phyloP scores from a whole-genome alignment of 2,329 filamentous ascomycete genomes.

The Nigrograna mackinnonii region DNA sequence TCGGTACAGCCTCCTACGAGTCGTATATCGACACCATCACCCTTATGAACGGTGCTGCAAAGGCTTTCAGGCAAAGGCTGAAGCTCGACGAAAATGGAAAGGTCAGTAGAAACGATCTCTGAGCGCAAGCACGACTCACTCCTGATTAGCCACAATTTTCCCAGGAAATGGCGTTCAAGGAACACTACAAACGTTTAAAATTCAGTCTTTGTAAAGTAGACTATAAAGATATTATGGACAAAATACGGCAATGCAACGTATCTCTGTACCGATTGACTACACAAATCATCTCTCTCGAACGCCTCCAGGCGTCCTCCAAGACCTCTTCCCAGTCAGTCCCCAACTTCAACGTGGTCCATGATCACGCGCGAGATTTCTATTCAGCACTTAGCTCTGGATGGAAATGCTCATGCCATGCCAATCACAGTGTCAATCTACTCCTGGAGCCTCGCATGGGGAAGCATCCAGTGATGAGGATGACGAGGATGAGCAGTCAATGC shows the following conservation, averaged over 20 bases:
- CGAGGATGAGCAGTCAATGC: conserved; percentile 10
- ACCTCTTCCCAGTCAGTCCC: conserved; percentile 11
- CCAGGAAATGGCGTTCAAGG: conserved; percentile 23
- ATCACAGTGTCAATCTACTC: conserved; percentile 26
- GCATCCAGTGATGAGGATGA: conserved; percentile 14
- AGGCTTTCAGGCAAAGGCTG: conserved; percentile 17
- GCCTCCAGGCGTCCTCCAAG: too few relatives aligned
- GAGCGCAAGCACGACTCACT: too few relatives aligned
- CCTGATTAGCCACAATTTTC: conserved; percentile 21
- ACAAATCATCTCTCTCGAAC: conserved; percentile 21
- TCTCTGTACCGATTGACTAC: conserved; percentile 23
- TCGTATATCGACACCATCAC: conserved; percentile 19
- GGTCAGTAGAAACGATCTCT: too few relatives aligned
- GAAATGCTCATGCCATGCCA: conserved; percentile 22
- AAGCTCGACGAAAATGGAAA: conserved; percentile 18
- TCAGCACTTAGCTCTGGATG: conserved; percentile 20
- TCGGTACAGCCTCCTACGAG: conserved; percentile 14
- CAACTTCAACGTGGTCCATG: conserved; percentile 22
- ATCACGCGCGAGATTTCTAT: conserved; percentile 19
- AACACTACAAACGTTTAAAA: conserved; percentile 29
- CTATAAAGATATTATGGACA: conserved; percentile 29
- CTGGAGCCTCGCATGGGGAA: conserved; percentile 21
- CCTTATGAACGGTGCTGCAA: conserved; percentile 8
- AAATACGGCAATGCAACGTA: conserved; percentile 20
- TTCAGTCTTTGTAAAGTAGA: conserved; percentile 30